Base-by-base conservation (phyloP, 2,329 filamentous ascomycete species). In the Fusarium tanahbumbuense region DNA sequence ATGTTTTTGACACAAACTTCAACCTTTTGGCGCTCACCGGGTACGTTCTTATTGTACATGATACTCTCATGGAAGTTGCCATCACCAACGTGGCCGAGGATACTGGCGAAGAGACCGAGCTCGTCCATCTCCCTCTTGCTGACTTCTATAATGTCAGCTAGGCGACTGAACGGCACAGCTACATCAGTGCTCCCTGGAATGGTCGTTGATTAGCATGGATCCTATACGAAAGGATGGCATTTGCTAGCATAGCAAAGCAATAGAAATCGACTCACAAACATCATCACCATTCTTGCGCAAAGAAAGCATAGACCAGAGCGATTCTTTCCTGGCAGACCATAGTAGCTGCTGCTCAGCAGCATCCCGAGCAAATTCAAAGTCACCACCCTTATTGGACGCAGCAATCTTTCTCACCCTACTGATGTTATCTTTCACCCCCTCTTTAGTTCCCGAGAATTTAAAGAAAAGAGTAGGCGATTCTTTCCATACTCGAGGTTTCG, bases 61-160 rank as follows among this genome's bases (percentile, higher is more conserved):
- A 98, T 96, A 77, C 91, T 93, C 78, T 94, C 91, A 78, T 98
- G 94, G 82, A 98, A 98, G 80, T 98, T 98, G 40, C 94, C 94
- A 76, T 97, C 94, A 15, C 94, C 94, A 60, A 98, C 91, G 76
- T 98, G 94, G 5, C 94, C 94, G 6, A 98, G 83, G 28, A 97
- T 92, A 75, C 92, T 94, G 2, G 93, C 93, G 77, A 97, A 97
- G 3, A 97, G 82, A 1, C 93, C 93, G 13, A 97, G 84, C 15
- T 93, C 89, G 75, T 95, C 92, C 86, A 97, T 91, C 76, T 97
- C 93, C 77, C 93, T 92, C 83, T 97, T 97, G 68, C 92, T 94
- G 45, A 93, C 85, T 78, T 97, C 94, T 83, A 87, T 86, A 61
- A 94, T 91, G 70, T 93, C 91, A 2, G 92, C 89, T 7, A 95